phyloP scores from a whole-genome alignment of 73 alveolate species.

The Symbiodinium pilosum region DNA sequence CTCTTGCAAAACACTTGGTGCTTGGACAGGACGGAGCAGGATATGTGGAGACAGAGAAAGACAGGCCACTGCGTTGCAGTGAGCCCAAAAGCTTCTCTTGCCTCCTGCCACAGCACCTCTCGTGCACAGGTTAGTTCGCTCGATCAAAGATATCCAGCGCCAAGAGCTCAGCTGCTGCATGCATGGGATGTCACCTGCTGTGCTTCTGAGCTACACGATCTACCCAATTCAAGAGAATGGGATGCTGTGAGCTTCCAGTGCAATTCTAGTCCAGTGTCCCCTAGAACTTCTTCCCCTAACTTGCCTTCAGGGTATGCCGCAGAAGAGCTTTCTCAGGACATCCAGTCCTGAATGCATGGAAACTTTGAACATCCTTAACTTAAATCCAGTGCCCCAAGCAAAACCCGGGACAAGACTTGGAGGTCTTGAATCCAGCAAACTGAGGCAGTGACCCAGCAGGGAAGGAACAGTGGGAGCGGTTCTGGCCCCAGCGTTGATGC shows the following conservation, averaged over 20 bases:
- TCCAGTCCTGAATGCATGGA: no score
- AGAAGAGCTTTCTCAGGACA: neutral
- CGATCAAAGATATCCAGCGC: constrained; percentile 20
- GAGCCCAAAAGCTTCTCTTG: neutral
- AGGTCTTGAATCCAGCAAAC: no score
- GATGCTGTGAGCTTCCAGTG: no score
- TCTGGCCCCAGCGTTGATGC: constrained; percentile 4
- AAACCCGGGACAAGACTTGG: no score
- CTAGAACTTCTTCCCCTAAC: no score
- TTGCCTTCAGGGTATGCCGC: neutral
- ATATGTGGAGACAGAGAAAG: neutral
- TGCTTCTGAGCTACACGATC: no score
- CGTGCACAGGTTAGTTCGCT: neutral
- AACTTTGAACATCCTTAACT: no score
- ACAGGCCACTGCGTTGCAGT: neutral
- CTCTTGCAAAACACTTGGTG: no score
- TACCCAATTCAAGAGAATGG: no score
- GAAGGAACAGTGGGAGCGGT: constrained; percentile 22
- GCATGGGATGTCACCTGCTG: no score
- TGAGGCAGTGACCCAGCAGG: neutral
- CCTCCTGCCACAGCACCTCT: neutral
- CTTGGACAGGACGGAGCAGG: neutral
- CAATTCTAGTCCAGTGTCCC: no score
- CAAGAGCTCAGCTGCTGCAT: neutral
- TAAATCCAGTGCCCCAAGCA: no score